Evolutionary conservation across 2,329 filamentous ascomycete genomes (phyloP).

Genomic region (Calonectria henricotiae): DNA sequence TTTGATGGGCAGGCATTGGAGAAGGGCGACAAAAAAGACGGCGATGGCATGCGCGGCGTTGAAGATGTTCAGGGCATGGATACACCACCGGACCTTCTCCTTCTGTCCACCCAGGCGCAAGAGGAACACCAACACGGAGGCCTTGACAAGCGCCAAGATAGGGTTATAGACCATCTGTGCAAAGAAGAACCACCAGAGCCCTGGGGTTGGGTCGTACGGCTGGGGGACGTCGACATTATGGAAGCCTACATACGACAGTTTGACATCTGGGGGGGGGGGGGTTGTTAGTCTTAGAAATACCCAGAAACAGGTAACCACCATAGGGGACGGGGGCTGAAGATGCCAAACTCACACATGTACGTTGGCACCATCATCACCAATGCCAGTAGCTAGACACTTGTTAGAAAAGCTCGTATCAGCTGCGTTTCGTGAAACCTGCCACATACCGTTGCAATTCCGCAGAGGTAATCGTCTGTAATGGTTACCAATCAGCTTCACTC

Average conservation of each 20-base stretch:
- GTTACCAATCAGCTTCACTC: conserved; percentile 9
- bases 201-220: conserved; percentile 26
- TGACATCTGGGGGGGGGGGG: conserved; percentile 30
- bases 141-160: conserved; percentile 63
- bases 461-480: conserved; percentile 35
- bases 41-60: conserved; percentile 57
- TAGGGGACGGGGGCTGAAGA: too few relatives aligned
- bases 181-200: conserved; percentile 56
- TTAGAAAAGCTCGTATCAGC: conserved; percentile 9
- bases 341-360: conserved; percentile 16
- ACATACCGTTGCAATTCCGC: conserved; percentile 38
- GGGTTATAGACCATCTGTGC: conserved; percentile 64
- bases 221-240: conserved; percentile 33
- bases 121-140: conserved; percentile 63
- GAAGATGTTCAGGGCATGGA: conserved; percentile 55
- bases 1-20: conserved; percentile 59
- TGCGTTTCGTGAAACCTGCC: background rate
- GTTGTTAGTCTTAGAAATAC: background rate
- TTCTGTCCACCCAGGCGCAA: conserved; percentile 59
- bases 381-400: conserved; percentile 27
- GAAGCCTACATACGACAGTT: conserved; percentile 35
- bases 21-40: conserved; percentile 58
- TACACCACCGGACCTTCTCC: conserved; percentile 48
- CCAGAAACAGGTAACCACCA: background rate
- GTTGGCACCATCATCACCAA: conserved; percentile 38